Evolutionary conservation across 176 grass and related monocot genomes (phyloP).

Genomic region (Poa annua): DNA sequence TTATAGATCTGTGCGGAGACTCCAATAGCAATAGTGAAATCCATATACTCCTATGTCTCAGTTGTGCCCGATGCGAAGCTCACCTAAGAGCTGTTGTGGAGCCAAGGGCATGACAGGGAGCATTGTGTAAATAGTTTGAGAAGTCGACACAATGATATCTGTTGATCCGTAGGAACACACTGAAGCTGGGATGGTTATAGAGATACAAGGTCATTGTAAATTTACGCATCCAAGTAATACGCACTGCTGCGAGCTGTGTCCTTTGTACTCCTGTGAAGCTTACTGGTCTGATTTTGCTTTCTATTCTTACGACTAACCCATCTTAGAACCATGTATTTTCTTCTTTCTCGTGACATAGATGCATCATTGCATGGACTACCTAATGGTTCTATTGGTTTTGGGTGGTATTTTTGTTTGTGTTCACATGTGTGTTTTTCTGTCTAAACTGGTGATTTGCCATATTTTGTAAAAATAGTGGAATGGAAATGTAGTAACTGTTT

Average conservation of each 20-base stretch:
- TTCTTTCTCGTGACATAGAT: not conserved
- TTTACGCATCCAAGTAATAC: not conserved
- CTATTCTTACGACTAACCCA: slow-evolving; percentile 24
- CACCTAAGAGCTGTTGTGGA: not conserved
- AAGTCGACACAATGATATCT: not conserved
- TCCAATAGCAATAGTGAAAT: not conserved
- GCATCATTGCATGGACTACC: not conserved
- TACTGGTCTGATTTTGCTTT: not conserved
- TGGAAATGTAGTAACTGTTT: not conserved
- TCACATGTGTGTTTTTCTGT: slow-evolving; percentile 1
- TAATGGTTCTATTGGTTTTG: not conserved
- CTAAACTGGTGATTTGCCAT: not conserved
- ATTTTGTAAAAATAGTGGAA: slow-evolving; percentile 6
- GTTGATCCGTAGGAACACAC: not conserved
- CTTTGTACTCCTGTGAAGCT: not conserved
- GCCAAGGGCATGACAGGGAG: not conserved
- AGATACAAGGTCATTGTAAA: not conserved
- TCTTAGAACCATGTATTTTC: not conserved
- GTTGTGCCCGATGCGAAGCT: not conserved
- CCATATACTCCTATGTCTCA: no score
- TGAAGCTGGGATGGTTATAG: not conserved
- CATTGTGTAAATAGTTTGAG: not conserved
- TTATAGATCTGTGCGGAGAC: not conserved
- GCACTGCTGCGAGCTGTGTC: not conserved
- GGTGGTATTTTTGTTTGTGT: slow-evolving; percentile 14